Evolutionary conservation across 2,329 filamentous ascomycete species (phyloP).

Genomic region (Pseudogymnoascus sp.): DNA sequence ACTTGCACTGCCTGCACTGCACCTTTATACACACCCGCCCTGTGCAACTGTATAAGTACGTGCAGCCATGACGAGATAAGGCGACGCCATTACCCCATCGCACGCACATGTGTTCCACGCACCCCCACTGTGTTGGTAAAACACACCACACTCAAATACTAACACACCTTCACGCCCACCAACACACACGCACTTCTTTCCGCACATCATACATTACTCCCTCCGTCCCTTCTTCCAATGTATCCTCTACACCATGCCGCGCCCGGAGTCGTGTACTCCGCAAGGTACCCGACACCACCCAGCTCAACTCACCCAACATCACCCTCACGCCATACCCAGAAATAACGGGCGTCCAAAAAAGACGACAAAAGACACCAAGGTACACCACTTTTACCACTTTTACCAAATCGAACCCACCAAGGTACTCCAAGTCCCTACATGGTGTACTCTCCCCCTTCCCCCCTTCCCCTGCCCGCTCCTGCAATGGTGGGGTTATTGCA

Average conservation of each 20-base stretch:
- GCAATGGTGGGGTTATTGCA: not conserved
- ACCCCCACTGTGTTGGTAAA: not conserved
- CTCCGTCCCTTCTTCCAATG: too few relatives aligned
- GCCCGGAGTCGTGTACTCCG: not conserved
- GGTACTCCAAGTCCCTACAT: not conserved
- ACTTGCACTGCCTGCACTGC: too few relatives aligned
- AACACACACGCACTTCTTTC: too few relatives aligned
- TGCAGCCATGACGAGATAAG: not conserved
- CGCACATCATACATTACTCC: too few relatives aligned
- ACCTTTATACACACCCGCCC: not conserved
- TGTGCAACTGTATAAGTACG: too few relatives aligned
- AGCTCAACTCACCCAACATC: not conserved
- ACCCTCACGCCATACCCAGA: not conserved
- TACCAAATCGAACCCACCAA: not conserved
- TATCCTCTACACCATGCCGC: not conserved
- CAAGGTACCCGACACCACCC: not conserved
- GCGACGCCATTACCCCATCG: not conserved
- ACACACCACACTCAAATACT: too few relatives aligned
- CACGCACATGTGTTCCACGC: not conserved
- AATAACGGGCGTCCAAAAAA: not conserved
- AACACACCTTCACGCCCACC: too few relatives aligned
- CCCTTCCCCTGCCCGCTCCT: not conserved
- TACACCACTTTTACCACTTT: not conserved
- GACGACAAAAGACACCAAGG: not conserved
- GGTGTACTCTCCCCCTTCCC: not conserved